Evolutionary conservation across 2,329 filamentous ascomycete genomes (phyloP), one percentile per base, ranked within the genome.

Genomic region (Pochonia chlamydosporia): DNA sequence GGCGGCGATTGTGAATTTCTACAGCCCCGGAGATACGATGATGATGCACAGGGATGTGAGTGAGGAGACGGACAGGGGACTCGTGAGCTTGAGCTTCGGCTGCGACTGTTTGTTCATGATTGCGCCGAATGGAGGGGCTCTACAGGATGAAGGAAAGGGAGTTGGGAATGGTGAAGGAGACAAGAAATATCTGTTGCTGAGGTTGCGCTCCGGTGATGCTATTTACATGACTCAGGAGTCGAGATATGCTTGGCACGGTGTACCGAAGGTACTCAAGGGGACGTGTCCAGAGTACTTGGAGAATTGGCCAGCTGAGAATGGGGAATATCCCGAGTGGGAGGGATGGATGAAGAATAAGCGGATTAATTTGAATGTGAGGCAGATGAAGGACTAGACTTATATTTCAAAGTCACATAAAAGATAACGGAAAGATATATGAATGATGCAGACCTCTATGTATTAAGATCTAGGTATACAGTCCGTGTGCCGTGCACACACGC

Each of bases 1-100:
- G 68, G 91, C 93, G 1, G 92, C 93, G 31, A 97, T 97, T 53
- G 81, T 96, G 56, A 97, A 97, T 63, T 76, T 97, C 43, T 97
- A 97, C 68, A 87, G 83, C 0, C 88, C 93, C 0, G 88, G 89
- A 18, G 92, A 97, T 61, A 95, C 87, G 1, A 82, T 97, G 63
- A 92, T 89, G 70, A 79, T 96, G 65, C 93, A 97, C 69, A 83
- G 93, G 10, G 93, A 99, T 61, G 90, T 97, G 36, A 95, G 89
- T 53, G 93, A 97, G 68, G 76, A 87, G 55, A 86, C 84, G 42
- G 79, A 89, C 56, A 81, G 76, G 45, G 89, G 89, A 0, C 74
- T 97, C 24, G 81, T 95, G 16, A 95, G 89, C 56, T 70, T 97
- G 35, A 95, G 89, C 57, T 73, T 97, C 40, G 93, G 93, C 3